phyloP scores from a whole-genome alignment of 306 rosid species.

The Vigna angularis region DNA sequence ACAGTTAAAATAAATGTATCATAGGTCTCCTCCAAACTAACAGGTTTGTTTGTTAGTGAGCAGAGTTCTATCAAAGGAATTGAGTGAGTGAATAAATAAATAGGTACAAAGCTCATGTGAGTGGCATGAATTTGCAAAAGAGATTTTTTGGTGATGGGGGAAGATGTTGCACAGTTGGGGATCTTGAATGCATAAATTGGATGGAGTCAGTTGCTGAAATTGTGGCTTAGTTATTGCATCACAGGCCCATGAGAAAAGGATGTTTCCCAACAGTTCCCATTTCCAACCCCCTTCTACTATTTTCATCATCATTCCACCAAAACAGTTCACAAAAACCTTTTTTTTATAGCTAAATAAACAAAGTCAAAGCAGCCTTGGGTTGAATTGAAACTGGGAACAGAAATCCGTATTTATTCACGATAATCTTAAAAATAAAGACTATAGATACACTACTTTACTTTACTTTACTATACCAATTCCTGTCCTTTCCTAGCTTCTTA shows the following conservation, averaged over 20 bases:
- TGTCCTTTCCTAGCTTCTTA: constrained; percentile 41
- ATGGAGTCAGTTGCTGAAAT: constrained; percentile 46
- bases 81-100: not conserved
- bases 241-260: constrained; percentile 46
- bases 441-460: not conserved
- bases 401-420: not conserved
- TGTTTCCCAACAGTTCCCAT: constrained; percentile 46
- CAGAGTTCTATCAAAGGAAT: constrained; percentile 28
- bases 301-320: constrained; percentile 46
- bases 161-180: constrained; percentile 39
- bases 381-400: constrained; percentile 19
- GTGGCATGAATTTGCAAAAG: constrained; percentile 41
- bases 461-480: constrained; percentile 23
- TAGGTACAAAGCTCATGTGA: constrained; percentile 45
- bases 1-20: constrained; percentile 27
- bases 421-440: constrained; percentile 16
- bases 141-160: constrained; percentile 40
- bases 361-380: constrained; percentile 33
- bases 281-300: not conserved
- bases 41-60: constrained; percentile 10
- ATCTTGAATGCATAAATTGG: constrained; percentile 38
- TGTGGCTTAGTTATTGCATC: constrained; percentile 47
- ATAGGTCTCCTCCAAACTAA: constrained; percentile 32
- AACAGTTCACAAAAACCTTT: constrained; percentile 43
- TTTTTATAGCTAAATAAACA: not conserved